Evolutionary conservation across 2,329 filamentous ascomycete species (phyloP), one percentile per base, ranked within the genome.

Genomic region (Exophiala calicioides): DNA sequence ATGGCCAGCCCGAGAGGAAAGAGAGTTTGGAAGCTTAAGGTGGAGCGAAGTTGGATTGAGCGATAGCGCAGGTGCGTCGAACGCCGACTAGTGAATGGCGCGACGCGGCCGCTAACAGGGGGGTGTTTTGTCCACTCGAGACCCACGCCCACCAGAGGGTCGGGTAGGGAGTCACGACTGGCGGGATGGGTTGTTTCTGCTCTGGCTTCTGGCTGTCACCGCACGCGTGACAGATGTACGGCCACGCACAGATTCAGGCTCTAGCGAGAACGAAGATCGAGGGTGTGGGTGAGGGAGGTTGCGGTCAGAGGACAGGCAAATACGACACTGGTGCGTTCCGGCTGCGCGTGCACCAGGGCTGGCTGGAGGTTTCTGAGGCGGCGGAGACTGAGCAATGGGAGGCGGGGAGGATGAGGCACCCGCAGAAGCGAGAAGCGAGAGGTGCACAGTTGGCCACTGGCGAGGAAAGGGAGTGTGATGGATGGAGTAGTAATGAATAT

Each of bases 31-130:
- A 44, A 44, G 13, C 44, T 50, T 32, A 49, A 30, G 24, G 44
- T 52, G 47, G 47, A 44, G 41, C 35, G 39, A 44, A 34, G 29
- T 44, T 37, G 36, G 40, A 32, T 30, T 23, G 34, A 31, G 46
- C 42, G 38, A 44, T 52, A 53, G 51, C 47, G 51, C 31, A n/a
- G 16, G 35, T 39, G 20, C 39, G 47, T 42, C 21, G 39, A 47
- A 29, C 20, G 27, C 21, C 27, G 23, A 37, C 46, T 53, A 53
- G 47, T 37, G 44, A n/a, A 44, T 47, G 34, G 48, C 43, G 43
- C 44, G 43, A 43, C 20, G 47, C 51, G 51, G 51, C 42, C 46
- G 44, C 51, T 53, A 53, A 44, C 51, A 52, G 39, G 46, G 46
- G 33, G 30, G 39, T 47, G 36, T 39, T 47, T 21, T 47, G 36